phyloP scores from a whole-genome alignment of 2,329 filamentous ascomycete genomes.

The Colletotrichum agaves region DNA sequence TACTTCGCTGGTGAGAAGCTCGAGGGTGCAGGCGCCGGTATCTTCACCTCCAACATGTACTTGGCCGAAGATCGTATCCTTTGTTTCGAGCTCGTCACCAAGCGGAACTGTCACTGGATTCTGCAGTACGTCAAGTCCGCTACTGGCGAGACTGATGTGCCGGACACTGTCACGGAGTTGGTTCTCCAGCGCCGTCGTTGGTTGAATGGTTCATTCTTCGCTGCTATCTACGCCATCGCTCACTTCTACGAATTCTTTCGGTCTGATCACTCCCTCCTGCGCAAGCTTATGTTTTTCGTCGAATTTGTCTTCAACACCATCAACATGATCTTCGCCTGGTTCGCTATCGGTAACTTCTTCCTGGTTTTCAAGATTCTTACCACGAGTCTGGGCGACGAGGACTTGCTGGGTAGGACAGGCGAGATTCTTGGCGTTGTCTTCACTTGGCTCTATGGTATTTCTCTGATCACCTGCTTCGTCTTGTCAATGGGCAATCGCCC shows the following conservation, averaged over 20 bases:
- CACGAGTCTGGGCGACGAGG: conserved; percentile 76
- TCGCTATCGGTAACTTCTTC: conserved; percentile 98
- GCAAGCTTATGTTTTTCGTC: conserved; percentile 89
- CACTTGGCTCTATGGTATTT: conserved; percentile 94
- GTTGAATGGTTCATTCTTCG: conserved; percentile 99
- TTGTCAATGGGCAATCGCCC: conserved; percentile 94
- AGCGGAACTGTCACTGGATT: conserved; percentile 97
- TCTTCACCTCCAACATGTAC: conserved; percentile 99
- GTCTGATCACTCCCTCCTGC: conserved; percentile 86
- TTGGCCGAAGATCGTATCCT: conserved; percentile 98
- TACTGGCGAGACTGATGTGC: conserved; percentile 96
- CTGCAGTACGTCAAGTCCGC: conserved; percentile 98
- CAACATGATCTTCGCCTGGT: conserved; percentile 99
- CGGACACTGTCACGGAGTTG: conserved; percentile 91
- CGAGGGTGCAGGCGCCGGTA: conserved; percentile 88
- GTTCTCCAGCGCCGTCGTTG: conserved; percentile 96
- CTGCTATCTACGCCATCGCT: conserved; percentile 91
- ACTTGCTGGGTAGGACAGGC: conserved; percentile 80
- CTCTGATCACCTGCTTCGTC: conserved; percentile 93
- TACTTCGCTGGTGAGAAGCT: conserved; percentile 98
- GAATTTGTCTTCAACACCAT: conserved; percentile 95
- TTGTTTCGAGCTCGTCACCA: conserved; percentile 97
- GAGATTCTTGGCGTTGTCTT: conserved; percentile 88
- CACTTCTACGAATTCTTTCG: conserved; percentile 98
- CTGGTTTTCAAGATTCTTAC: conserved; percentile 98